These are phyloP conservation scores for Oryza glumipatula DNA, from an alignment of 176 grass and related monocot species.

Conservation along the genomic window DNA sequence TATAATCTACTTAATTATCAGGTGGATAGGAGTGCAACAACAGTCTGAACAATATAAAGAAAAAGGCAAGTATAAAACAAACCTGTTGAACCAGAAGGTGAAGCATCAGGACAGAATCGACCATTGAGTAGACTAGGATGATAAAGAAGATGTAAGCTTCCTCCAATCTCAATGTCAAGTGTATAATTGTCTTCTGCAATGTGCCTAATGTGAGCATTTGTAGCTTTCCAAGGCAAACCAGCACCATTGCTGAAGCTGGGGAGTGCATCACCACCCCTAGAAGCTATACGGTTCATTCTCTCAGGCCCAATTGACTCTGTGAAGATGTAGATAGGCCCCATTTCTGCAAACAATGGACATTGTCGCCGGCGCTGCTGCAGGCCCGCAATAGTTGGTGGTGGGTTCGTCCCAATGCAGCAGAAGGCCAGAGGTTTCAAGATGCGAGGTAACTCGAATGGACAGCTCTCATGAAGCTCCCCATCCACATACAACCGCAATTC, in stretches of 20 bases:
- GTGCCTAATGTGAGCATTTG: slow-evolving; percentile 59
- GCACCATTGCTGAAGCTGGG: slow-evolving; percentile 80
- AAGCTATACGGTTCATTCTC: slow-evolving; percentile 77
- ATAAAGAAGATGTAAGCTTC: slow-evolving; percentile 85
- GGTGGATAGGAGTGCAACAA: not conserved
- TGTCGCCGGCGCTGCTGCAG: slow-evolving; percentile 61
- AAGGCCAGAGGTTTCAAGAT: slow-evolving; percentile 84
- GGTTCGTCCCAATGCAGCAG: slow-evolving; percentile 93
- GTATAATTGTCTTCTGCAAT: slow-evolving; percentile 64
- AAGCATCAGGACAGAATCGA: slow-evolving; percentile 89
- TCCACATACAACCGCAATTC: slow-evolving; percentile 93
- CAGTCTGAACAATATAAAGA: not conserved
- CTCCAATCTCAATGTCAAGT: slow-evolving; percentile 73
- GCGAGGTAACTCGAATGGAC: slow-evolving; percentile 80
- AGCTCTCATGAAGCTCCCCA: slow-evolving; percentile 80
- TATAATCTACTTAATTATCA: not conserved
- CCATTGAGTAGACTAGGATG: slow-evolving; percentile 81
- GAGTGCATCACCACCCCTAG: slow-evolving; percentile 77
- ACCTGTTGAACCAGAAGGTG: slow-evolving; percentile 90
- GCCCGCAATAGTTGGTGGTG: slow-evolving; percentile 68
- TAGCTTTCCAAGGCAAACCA: slow-evolving; percentile 84
- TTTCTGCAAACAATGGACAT: slow-evolving; percentile 91
- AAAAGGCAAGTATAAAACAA: slow-evolving; percentile 34
- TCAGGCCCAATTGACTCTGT: slow-evolving; percentile 84
- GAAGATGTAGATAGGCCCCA: slow-evolving; percentile 96